These are phyloP conservation scores for Hylodesmum podocarpum DNA, from an alignment of 306 rosid species.

Conservation along the genomic window DNA sequence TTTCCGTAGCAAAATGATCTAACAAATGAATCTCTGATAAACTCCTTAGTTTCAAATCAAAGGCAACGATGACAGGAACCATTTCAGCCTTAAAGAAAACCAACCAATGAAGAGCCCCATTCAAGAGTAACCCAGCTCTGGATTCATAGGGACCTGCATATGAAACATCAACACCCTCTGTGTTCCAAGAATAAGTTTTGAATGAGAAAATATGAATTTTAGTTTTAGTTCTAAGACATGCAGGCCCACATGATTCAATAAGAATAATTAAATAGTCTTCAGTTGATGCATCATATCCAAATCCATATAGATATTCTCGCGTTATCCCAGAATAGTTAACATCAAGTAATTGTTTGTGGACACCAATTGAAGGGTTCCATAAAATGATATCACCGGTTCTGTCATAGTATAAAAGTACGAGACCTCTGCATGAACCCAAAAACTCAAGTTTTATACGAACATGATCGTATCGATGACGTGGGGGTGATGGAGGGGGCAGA, in stretches of 20 bases:
- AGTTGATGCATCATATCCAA: not conserved
- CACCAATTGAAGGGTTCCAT: not conserved
- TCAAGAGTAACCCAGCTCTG: not conserved
- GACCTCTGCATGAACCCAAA: not conserved
- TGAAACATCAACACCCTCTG: not conserved
- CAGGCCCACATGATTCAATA: not conserved
- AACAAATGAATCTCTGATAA: not conserved
- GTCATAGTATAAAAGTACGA: not conserved
- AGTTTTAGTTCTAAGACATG: no score
- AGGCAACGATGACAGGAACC: not conserved
- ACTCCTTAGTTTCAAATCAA: not conserved
- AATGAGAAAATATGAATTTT: not conserved
- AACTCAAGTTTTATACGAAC: not conserved
- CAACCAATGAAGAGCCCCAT: constrained; percentile 25
- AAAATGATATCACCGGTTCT: not conserved
- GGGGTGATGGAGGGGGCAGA: no score
- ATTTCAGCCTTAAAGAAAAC: not conserved
- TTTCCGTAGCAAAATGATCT: not conserved
- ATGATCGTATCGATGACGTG: not conserved
- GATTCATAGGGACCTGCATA: no score
- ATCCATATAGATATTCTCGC: not conserved
- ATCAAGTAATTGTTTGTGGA: not conserved
- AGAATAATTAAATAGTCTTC: not conserved
- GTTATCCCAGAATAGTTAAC: no score
- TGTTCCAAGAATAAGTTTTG: constrained; percentile 1